phyloP scores from a whole-genome alignment of 148 eudicot species.

The Salicornia ramosissima region DNA sequence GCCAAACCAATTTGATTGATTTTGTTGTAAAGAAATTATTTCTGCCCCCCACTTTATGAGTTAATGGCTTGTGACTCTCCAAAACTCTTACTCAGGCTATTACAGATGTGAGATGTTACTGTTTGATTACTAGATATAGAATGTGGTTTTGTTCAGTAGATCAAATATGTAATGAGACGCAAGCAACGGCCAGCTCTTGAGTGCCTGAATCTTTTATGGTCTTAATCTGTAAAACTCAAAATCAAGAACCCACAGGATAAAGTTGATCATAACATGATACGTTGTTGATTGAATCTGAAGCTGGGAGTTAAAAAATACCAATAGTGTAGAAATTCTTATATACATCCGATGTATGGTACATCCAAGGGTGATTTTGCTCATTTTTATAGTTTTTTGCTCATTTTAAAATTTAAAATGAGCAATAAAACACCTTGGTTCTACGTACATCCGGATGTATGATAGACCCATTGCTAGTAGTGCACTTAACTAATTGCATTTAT shows the following conservation, averaged over 20 bases:
- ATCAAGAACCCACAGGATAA: background rate
- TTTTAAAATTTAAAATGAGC: no score
- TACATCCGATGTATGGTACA: no score
- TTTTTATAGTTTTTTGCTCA: no score
- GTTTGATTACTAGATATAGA: background rate
- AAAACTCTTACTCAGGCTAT: background rate
- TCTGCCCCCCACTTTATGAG: no score
- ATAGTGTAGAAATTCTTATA: no score
- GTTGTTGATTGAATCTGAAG: background rate
- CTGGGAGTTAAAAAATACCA: background rate
- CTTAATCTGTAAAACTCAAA: no score
- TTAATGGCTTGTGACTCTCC: background rate
- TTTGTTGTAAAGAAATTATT: background rate
- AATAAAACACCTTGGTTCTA: no score
- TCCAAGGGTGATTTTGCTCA: no score
- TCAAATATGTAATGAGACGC: background rate
- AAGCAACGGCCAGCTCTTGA: background rate
- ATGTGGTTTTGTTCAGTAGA: background rate
- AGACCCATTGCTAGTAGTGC: background rate
- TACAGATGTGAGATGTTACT: background rate
- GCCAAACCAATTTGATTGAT: background rate
- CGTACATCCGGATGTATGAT: no score
- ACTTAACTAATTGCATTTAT: conserved; percentile 1
- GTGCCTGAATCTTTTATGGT: background rate
- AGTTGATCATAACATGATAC: background rate